phyloP scores from a whole-genome alignment of 1,284 basidiomycete genomes.

The Pascua sp. region DNA sequence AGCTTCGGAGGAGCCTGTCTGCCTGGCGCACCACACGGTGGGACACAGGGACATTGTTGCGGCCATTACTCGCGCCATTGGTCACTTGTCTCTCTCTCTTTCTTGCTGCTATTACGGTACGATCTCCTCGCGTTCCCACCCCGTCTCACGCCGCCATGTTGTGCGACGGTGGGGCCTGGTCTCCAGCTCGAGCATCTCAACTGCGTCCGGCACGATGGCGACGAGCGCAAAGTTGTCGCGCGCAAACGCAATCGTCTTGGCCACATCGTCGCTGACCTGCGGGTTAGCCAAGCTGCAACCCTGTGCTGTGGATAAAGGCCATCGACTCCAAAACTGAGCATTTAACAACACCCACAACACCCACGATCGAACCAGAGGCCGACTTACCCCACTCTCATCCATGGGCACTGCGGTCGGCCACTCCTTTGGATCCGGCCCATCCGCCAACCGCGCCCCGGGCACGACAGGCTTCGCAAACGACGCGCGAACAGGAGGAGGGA shows the following conservation, averaged over 20 bases:
- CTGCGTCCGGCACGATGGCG: conserved; percentile 33
- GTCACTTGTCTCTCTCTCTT: too few species aligned
- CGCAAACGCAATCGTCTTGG: conserved; percentile 34
- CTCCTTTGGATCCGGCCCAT: conserved; percentile 14
- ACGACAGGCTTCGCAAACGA: conserved; percentile 41
- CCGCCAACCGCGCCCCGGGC: conserved; percentile 35
- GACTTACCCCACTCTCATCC: too few species aligned
- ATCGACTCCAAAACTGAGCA: too few species aligned
- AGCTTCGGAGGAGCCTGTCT: too few species aligned
- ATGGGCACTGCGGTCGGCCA: too few species aligned
- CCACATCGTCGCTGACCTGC: conserved; percentile 14
- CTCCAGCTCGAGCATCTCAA: conserved; percentile 46
- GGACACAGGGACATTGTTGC: too few species aligned
- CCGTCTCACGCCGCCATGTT: conserved; percentile 26
- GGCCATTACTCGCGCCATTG: too few species aligned
- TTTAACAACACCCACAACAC: too few species aligned
- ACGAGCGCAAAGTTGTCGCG: conserved; percentile 41
- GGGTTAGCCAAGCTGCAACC: too few species aligned
- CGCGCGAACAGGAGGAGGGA: conserved; percentile 43
- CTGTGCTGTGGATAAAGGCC: too few species aligned
- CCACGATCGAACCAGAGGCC: too few species aligned
- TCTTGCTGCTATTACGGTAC: conserved; percentile 20
- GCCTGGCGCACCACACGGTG: too few species aligned
- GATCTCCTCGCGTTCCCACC: conserved; percentile 36
- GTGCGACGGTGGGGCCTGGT: conserved; percentile 39